phyloP scores from a whole-genome alignment of 768 basidiomycete genomes.

The Suillus alpinus region DNA sequence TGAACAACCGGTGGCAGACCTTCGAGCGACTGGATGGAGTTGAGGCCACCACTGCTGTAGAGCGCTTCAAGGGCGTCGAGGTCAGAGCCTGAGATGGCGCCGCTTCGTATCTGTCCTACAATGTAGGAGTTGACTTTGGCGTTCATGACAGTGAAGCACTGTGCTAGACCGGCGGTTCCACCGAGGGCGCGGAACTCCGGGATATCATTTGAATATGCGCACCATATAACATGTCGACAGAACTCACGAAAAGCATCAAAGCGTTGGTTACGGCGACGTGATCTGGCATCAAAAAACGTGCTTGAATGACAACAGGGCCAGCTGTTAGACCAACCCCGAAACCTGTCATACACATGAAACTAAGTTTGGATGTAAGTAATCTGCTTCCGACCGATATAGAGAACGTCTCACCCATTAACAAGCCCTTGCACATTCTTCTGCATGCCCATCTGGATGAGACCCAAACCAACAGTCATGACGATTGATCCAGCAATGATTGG shows the following conservation, averaged over 20 bases:
- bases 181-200: constrained; percentile 45
- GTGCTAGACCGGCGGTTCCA: constrained; percentile 53
- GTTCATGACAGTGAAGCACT: constrained; percentile 48
- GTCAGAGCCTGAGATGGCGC: constrained; percentile 28
- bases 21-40: constrained; percentile 35
- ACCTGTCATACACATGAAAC: constrained; percentile 45
- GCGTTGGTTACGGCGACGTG: constrained; percentile 43
- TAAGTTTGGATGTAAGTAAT: constrained; percentile 7
- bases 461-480: constrained; percentile 39
- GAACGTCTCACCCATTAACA: constrained; percentile 33
- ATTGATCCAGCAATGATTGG: constrained; percentile 38
- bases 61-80: constrained; percentile 22
- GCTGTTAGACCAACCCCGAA: constrained; percentile 41
- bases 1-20: constrained; percentile 36
- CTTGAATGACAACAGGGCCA: constrained; percentile 41
- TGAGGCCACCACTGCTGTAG: constrained; percentile 24
- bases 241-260: constrained; percentile 43
- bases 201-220: neutral
- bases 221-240: neutral
- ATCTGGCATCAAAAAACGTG: constrained; percentile 41
- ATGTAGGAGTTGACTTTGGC: constrained; percentile 39
- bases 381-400: neutral
- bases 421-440: constrained; percentile 31
- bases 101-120: constrained; percentile 20
- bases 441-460: constrained; percentile 43